These are phyloP conservation scores for Magnaporthales sp. DNA, from an alignment of 2,329 filamentous ascomycete species.

Conservation along the genomic window DNA sequence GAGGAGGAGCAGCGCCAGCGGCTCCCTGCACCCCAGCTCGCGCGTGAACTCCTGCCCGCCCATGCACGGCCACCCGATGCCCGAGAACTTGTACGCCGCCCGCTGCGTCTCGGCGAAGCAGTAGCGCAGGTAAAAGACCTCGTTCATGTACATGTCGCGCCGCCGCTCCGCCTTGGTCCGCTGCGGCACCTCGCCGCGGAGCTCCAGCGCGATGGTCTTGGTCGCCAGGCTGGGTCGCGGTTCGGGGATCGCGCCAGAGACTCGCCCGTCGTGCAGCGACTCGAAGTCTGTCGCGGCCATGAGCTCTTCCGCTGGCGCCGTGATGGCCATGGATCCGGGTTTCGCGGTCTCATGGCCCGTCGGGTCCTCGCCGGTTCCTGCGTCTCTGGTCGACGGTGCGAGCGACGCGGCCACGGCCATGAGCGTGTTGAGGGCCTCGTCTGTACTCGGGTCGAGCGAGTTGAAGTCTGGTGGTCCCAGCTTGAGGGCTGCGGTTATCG, in stretches of 20 bases:
- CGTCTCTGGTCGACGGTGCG: neutral
- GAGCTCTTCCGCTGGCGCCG: neutral
- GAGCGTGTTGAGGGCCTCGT: constrained; percentile 1
- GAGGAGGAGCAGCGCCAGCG: constrained; percentile 2
- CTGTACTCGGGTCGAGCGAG: neutral
- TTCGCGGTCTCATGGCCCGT: neutral
- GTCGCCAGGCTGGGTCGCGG: neutral
- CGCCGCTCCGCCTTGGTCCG: constrained; percentile 1
- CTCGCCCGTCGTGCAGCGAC: neutral
- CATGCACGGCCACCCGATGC: constrained; percentile 3
- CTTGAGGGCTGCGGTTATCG: constrained; percentile 1
- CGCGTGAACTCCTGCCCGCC: constrained; percentile 3
- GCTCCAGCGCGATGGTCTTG: neutral
- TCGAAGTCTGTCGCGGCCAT: neutral
- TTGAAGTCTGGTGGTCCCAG: constrained; percentile 3
- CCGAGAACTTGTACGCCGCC: constrained; percentile 4
- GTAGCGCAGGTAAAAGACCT: constrained; percentile 4
- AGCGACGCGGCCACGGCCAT: constrained; percentile 4
- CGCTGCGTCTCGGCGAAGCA: constrained; percentile 4
- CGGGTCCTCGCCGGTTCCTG: neutral
- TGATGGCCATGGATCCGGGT: neutral
- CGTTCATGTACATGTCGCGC: constrained; percentile 6
- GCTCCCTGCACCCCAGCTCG: constrained; percentile 3
- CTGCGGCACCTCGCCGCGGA: neutral
- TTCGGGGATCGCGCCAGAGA: neutral